Base-by-base conservation (phyloP, 768 basidiomycete genomes). In the Tubosaeta brunneosetosa region DNA sequence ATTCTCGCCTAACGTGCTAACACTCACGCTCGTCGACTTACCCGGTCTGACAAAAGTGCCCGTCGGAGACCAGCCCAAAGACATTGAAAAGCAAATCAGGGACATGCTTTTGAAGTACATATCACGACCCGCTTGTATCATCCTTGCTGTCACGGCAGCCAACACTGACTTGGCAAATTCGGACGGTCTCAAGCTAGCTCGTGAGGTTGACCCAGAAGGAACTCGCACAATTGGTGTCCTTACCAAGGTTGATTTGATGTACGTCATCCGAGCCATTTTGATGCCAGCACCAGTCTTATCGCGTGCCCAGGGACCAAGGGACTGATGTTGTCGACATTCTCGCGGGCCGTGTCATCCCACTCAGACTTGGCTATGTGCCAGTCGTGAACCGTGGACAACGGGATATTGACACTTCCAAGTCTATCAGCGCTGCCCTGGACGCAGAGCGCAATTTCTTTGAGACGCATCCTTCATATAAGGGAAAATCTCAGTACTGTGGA, bases 251-350 rank as follows among this genome's bases (percentile, higher is more conserved):
- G 97, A 99, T 71, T 76, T 99, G 58, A 99, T 99, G 97, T 94
- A 61, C 61, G 90, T 80, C 4, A 47, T 52, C 42, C 44, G 19
- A 29, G 17, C 52, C 34, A 34, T n/a, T 38, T 25, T 53, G 12
- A 1, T 36, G 1, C 33, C 4, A 38, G 29, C 25, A 29, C 14
- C 19, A 38, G 7, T 50, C 49, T 65, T 27, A 66, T 27, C n/a
- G 32, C 27, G 7, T 36, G 58, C 47, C 53, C 53, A 95, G 92
- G 92, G 95, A 99, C 75, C 81, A 80, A 63, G 97, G 97, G 50
- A 98, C 95, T 6, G 95, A 99, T 68, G 97, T 99, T 33, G 94
- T 99, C 27, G 97, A 99, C 70, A 98, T 99, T 67, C 83, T 99
- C 44, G 97, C 97, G 4, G 95, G 97, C 9, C 85, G 97, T 46